Base-by-base conservation (phyloP, 768 basidiomycete species). In the Macrolepiota fuliginosa region DNA sequence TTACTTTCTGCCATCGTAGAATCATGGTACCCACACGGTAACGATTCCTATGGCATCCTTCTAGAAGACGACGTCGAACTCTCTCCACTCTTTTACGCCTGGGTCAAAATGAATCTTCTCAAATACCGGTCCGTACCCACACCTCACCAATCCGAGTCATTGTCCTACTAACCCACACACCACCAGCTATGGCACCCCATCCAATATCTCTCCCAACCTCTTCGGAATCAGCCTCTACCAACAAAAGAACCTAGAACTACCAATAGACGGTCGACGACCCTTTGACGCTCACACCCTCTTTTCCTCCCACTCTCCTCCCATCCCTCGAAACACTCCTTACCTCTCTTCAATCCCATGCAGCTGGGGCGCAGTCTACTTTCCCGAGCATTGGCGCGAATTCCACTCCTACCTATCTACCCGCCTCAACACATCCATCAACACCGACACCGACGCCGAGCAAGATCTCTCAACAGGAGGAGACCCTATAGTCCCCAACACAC, bases 311-410 rank as follows among this genome's bases (percentile, higher is more conserved):
- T 10, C 76, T 75, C 2, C 53, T n/a, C 1, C 36, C 13, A 46
- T 84, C n/a, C 58, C 75, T 0, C 64, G 80, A 47, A 75, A 78
- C 0, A 85, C 85, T 0, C 92, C 94, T 46, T 32, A 32, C 29
- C 29, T 32, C 7, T 93, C 92, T 0, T 89, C 91, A 62, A 85
- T 93, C 10, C 94, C 93, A 0, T 94, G 93, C 73, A 92, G 90
- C 73, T 96, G 92, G 93, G 94, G 93, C 13, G 93, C 91, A 32
- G 79, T 92, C 39, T 96, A 94, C 76, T 96, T 96, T 69, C 92
- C 94, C 11, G 83, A 91, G 65, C 87, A 89, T 67, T 94, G 92
- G 93, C 83, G 29, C 29, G 29, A 32, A 32, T 32, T 32, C 29
- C 29, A 32, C 29, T 32, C 29, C 54, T 94, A 91, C 70, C 85